Base-by-base conservation (phyloP, 2,329 filamentous ascomycete genomes). In the Cercospora nicotianae region DNA sequence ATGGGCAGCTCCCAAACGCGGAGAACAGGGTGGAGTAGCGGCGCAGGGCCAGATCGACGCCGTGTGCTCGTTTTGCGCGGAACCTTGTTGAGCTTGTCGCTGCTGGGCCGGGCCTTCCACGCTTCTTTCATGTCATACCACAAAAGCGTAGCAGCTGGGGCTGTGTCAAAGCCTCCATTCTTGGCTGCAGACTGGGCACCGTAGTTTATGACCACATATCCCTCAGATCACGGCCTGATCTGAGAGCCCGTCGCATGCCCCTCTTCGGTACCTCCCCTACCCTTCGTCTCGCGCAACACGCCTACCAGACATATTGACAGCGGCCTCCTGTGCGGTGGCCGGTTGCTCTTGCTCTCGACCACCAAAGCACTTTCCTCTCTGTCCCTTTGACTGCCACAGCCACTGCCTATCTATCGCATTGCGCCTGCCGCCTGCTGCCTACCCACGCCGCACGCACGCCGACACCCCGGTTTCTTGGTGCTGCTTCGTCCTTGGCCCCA, bases 41-140 rank as follows among this genome's bases (percentile, higher is more conserved):
- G 53, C 53, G 45, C 45, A 48, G 45, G 53, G 53, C 53, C 28
- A 28, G 53, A 28, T 57, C 53, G 23, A 57, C 53, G 53, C 53
- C 53, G 45, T 48, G 45, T 48, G 45, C 45, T 48, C 45, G 45
- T 48, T 48, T 26, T 23, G 45, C 36, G 36, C 45, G 45, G 45
- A 51, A 51, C 45, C 45, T 51, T 51, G 45, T 23, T 23, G 45
- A 51, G 45, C 45, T 51, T 51, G 45, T 51, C 42, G 42, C 42
- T 48, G 42, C 42, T 48, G 42, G 42, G n/a, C 42, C 42, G 18
- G n/a, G n/a, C 18, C 45, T 51, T 51, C 12, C 45, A 51, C 45
- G 18, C 45, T 51, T 7, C 20, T 51, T 48, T 48, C 42, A 48
- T 48, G 42, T 48, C 18, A 26, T 51, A 51, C 45, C 45, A 51